Evolutionary conservation across 257 asterid species (phyloP).

Genomic region (Solanum arcanum): DNA sequence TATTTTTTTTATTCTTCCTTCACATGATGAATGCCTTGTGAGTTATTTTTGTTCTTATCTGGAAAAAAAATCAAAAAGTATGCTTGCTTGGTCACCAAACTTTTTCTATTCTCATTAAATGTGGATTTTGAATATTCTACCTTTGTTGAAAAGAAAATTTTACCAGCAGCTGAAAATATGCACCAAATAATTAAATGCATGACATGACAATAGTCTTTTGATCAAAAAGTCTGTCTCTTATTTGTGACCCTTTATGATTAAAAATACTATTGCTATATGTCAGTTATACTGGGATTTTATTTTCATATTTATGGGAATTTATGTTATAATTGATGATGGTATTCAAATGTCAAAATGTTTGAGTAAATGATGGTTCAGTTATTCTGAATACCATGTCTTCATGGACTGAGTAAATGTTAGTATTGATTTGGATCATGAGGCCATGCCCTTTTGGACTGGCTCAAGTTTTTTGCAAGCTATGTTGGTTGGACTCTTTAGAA

Average conservation of each 20-base stretch:
- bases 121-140: neutral
- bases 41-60: neutral
- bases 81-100: neutral
- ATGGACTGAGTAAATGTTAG: neutral
- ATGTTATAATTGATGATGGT: neutral
- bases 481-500: neutral
- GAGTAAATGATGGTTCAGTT: neutral
- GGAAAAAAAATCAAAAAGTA: neutral
- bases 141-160: neutral
- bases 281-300: neutral
- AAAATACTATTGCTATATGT: neutral
- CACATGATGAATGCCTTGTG: neutral
- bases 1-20: neutral
- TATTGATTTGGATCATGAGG: neutral
- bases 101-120: neutral
- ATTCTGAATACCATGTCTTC: neutral
- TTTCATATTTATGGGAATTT: neutral
- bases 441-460: neutral
- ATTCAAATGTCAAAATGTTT: neutral
- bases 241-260: neutral
- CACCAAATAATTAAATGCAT: neutral
- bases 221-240: neutral
- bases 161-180: neutral
- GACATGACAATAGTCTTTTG: neutral
- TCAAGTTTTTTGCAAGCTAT: neutral